Percentiles rank a stretch among this genome's conserved stretches.
Conservation (phyloP, 345 rosid species). For the Pistacia atlantica region DNA sequence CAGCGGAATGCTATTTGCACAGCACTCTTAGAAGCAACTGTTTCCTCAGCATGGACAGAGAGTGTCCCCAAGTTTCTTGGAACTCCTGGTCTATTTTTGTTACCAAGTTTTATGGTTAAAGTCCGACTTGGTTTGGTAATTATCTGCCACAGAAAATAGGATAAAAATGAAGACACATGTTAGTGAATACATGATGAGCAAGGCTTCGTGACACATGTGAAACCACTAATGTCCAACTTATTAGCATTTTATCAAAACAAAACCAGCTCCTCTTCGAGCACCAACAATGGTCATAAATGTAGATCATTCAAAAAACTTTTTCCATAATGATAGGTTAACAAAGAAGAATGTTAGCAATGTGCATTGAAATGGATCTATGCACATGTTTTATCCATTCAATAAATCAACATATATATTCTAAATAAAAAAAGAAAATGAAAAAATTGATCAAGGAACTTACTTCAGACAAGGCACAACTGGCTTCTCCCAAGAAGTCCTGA, state of each 20-base stretch:
- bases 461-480: conserved; percentile 68
- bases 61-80: conserved; percentile 56
- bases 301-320: neutral
- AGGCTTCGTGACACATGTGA: neutral
- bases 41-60: conserved; percentile 76
- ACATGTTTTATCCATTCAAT: neutral
- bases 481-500: conserved; percentile 84
- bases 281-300: neutral
- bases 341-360: neutral
- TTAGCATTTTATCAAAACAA: neutral
- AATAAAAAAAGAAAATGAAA: neutral
- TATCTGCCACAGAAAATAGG: conserved; percentile 46
- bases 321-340: neutral
- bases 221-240: neutral
- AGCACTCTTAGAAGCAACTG: conserved; percentile 53
- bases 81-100: conserved; percentile 37
- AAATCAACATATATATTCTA: neutral
- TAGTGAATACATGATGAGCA: conserved; percentile 6
- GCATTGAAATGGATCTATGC: neutral
- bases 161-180: neutral
- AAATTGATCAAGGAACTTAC: conserved; percentile 21
- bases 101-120: conserved; percentile 54
- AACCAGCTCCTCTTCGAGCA: neutral
- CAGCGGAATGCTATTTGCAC: conserved; percentile 58
- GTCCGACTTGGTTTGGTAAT: conserved; percentile 55